These are phyloP conservation scores for Cystobasidium slooffiae DNA, from an alignment of 1,284 basidiomycete species.

Conservation along the genomic window DNA sequence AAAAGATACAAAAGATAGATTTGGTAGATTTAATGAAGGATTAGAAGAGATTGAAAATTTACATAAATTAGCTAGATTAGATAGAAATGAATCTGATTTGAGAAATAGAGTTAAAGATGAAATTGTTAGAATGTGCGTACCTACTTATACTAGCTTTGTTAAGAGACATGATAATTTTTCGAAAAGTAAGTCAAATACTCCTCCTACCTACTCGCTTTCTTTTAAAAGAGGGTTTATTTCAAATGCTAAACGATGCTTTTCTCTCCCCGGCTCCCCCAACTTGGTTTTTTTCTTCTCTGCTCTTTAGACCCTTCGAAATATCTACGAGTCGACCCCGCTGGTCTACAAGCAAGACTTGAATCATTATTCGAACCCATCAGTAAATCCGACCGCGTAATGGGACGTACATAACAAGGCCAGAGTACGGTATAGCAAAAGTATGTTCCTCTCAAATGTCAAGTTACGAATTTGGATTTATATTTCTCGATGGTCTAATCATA, in stretches of 20 bases:
- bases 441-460: too few relatives aligned
- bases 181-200: conserved; percentile 14
- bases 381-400: conserved; percentile 13
- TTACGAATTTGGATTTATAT: too few relatives aligned
- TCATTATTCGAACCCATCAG: conserved; percentile 33
- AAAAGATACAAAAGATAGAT: conserved; percentile 54
- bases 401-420: neutral
- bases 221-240: too few relatives aligned
- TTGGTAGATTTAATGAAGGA: conserved; percentile 54
- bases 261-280: neutral
- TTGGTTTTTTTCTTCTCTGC: neutral
- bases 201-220: too few relatives aligned
- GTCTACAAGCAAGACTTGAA: conserved; percentile 34
- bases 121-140: conserved; percentile 54
- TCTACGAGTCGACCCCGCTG: conserved; percentile 30
- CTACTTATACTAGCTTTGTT: conserved; percentile 53
- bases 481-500: too few relatives aligned
- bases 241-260: too few relatives aligned
- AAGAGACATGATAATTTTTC: conserved; percentile 47
- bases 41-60: conserved; percentile 53
- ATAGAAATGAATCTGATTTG: conserved; percentile 49
- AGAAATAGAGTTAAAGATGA: conserved; percentile 53
- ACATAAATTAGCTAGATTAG: conserved; percentile 50
- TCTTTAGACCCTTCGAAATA: conserved; percentile 38
- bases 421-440: too few relatives aligned